These are phyloP conservation scores for Fusarium veterinarium DNA, from an alignment of 2,329 filamentous ascomycete species.

Conservation along the genomic window DNA sequence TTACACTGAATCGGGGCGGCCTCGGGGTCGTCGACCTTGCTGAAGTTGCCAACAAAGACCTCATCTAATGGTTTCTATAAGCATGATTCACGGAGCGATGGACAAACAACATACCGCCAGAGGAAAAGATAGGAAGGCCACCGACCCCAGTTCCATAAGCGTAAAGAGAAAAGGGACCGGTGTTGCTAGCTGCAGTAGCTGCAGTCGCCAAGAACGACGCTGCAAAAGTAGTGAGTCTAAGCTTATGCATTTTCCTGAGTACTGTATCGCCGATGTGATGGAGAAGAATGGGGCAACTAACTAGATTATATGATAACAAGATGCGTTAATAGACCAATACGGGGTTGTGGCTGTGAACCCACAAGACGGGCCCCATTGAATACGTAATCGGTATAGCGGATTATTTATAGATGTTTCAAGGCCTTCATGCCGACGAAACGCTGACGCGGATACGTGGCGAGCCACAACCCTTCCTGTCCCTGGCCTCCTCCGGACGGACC, in stretches of 20 bases:
- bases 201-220: neutral
- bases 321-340: neutral
- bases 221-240: neutral
- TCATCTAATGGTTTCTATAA: neutral
- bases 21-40: neutral
- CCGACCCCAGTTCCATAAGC: conserved; percentile 12
- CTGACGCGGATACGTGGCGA: neutral
- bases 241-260: neutral
- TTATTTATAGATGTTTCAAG: neutral
- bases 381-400: neutral
- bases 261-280: neutral
- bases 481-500: neutral
- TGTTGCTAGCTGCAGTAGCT: neutral
- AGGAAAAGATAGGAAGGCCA: neutral
- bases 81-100: fast-evolving
- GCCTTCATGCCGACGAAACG: neutral
- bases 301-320: neutral
- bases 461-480: neutral
- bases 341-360: neutral
- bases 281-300: neutral
- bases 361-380: neutral
- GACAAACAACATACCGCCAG: neutral
- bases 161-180: neutral
- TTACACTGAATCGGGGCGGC: neutral
- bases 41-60: conserved; percentile 6